These are phyloP conservation scores for Kluyveromyces nonfermentans DNA, from an alignment of 805 yeast genomes.

Conservation along the genomic window DNA sequence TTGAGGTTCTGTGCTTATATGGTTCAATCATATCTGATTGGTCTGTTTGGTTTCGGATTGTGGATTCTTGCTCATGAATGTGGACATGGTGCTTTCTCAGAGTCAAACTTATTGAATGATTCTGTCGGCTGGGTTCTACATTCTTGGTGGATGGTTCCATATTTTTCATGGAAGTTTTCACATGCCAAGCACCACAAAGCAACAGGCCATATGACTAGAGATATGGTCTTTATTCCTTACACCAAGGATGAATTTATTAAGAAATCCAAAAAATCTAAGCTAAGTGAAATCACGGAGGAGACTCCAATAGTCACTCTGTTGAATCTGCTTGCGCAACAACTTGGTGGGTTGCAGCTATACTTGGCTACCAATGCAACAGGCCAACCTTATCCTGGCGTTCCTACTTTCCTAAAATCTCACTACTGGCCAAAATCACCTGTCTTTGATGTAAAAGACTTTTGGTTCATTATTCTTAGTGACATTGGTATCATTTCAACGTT, in stretches of 20 bases:
- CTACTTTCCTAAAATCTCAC: conserved; percentile 48
- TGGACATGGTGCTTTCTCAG: conserved; percentile 80
- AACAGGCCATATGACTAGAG: conserved; percentile 73
- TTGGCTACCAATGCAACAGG: conserved; percentile 67
- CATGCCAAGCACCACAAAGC: conserved; percentile 89
- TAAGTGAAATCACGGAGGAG: conserved; percentile 53
- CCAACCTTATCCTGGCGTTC: conserved; percentile 45
- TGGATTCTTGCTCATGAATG: conserved; percentile 91
- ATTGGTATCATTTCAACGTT: conserved; percentile 53
- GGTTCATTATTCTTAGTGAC: conserved; percentile 64
- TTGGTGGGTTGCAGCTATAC: conserved; percentile 67
- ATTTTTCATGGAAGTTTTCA: conserved; percentile 76
- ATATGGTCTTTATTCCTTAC: conserved; percentile 77
- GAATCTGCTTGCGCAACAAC: conserved; percentile 54
- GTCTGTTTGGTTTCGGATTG: conserved; percentile 64
- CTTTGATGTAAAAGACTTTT: conserved; percentile 62
- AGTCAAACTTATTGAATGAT: conserved; percentile 63
- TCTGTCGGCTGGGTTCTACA: conserved; percentile 77
- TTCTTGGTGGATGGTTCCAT: conserved; percentile 71
- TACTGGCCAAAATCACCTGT: conserved; percentile 66
- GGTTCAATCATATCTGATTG: conserved; percentile 43
- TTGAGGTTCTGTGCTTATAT: conserved; percentile 52
- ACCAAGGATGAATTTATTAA: conserved; percentile 47
- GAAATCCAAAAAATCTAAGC: conserved; percentile 24
- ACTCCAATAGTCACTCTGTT: conserved; percentile 59